These are phyloP conservation scores for Diplogelasinospora grovesii DNA, from an alignment of 495 filamentous ascomycete species.

Conservation along the genomic window DNA sequence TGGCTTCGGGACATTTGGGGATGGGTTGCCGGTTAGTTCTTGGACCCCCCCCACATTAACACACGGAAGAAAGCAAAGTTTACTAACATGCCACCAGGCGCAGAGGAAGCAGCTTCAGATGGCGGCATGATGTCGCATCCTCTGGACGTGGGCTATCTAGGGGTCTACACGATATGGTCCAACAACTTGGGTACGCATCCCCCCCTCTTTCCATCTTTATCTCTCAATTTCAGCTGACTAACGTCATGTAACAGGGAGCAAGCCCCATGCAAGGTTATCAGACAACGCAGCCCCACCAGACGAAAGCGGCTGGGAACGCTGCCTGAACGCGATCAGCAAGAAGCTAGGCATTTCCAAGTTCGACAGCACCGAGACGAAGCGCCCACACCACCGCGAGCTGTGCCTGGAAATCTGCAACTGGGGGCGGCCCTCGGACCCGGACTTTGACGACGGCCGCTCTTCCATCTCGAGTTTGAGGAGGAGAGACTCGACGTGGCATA, in stretches of 20 bases:
- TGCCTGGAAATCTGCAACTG: constrained; percentile 76
- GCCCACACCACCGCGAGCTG: constrained; percentile 66
- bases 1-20: constrained; percentile 71
- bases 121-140: constrained; percentile 67
- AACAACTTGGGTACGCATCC: constrained; percentile 60
- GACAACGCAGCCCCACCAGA: constrained; percentile 36
- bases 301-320: constrained; percentile 41
- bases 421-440: constrained; percentile 51
- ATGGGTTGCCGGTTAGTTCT: constrained; percentile 60
- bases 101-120: constrained; percentile 55
- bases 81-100: constrained; percentile 42
- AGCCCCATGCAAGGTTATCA: constrained; percentile 33
- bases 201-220: too few relatives aligned
- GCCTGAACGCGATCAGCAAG: constrained; percentile 40
- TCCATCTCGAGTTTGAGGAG: constrained; percentile 50
- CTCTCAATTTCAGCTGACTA: constrained; percentile 5
- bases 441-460: constrained; percentile 38
- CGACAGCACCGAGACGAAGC: constrained; percentile 50
- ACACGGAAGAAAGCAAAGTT: too few relatives aligned
- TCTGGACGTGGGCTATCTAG: constrained; percentile 80
- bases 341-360: constrained; percentile 34
- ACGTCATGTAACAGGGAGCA: constrained; percentile 28
- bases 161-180: constrained; percentile 73
- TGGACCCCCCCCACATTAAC: too few relatives aligned
- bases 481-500: constrained; percentile 60